Conservation (phyloP, 2,329 filamentous ascomycete species). For the Rutstroemia sp. region DNA sequence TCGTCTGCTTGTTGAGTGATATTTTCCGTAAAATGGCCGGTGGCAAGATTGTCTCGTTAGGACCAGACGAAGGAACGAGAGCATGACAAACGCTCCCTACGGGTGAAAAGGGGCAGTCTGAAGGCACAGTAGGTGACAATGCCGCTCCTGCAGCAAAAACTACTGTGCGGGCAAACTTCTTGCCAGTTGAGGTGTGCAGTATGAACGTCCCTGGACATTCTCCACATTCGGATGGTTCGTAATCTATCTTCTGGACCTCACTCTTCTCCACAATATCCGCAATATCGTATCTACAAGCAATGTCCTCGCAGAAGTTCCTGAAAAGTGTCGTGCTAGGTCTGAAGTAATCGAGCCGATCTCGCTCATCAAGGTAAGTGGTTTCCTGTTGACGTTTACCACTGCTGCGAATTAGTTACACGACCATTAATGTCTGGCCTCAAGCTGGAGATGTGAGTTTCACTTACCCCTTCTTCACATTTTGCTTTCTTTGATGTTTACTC, state of each 20-base stretch:
- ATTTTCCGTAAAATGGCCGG: constrained; percentile 44
- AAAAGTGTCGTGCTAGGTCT: constrained; percentile 57
- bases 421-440: neutral
- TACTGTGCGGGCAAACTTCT: constrained; percentile 52
- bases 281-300: constrained; percentile 52
- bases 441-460: constrained; percentile 15
- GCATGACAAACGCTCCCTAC: constrained; percentile 16
- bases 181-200: constrained; percentile 46
- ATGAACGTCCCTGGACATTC: constrained; percentile 52
- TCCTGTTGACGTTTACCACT: constrained; percentile 30
- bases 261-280: constrained; percentile 52
- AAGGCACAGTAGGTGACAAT: constrained; percentile 40
- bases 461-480: constrained; percentile 40
- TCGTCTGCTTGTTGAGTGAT: constrained; percentile 41
- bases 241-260: constrained; percentile 18
- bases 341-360: constrained; percentile 63
- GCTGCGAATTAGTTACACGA: constrained; percentile 2
- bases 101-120: constrained; percentile 33
- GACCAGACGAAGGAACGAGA: constrained; percentile 7
- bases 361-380: constrained; percentile 44
- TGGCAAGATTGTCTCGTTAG: constrained; percentile 13
- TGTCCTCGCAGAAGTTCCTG: constrained; percentile 50
- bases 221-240: constrained; percentile 4
- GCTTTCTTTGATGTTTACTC: constrained; percentile 73
- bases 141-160: constrained; percentile 66